Evolutionary conservation across 192 early-diverging fungal species (phyloP).

Genomic region (Entomortierella beljakovae): DNA sequence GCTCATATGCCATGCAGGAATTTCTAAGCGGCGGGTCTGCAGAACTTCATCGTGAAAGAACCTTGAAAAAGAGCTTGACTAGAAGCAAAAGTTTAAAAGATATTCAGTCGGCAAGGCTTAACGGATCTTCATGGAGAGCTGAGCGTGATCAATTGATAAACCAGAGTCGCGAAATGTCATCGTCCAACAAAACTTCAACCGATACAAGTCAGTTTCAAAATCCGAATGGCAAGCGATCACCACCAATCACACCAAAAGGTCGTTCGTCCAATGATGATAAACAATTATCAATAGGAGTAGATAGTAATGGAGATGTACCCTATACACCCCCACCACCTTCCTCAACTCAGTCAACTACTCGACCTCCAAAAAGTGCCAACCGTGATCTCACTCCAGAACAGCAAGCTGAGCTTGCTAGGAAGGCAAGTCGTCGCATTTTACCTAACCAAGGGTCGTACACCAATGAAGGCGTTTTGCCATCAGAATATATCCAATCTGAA

Average conservation of each 20-base stretch:
- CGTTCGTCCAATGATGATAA: conserved; percentile 18
- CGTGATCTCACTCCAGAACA: conserved; percentile 39
- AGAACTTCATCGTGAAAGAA: conserved; percentile 42
- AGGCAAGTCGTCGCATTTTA: conserved; percentile 49
- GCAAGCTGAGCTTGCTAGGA: conserved; percentile 44
- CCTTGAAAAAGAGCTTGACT: conserved; percentile 45
- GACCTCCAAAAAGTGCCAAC: conserved; percentile 23
- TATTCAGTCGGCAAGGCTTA: conserved; percentile 35
- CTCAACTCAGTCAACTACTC: not conserved
- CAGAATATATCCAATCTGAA: conserved; percentile 9
- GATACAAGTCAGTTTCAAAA: conserved; percentile 7
- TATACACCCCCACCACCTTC: conserved; percentile 48
- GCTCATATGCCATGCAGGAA: conserved; percentile 40
- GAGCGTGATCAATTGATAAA: conserved; percentile 39
- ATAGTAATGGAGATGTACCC: conserved; percentile 23
- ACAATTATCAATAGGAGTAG: conserved; percentile 1
- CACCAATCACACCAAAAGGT: conserved; percentile 27
- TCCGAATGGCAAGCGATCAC: conserved; percentile 17
- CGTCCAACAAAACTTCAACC: not conserved
- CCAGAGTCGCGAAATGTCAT: conserved; percentile 22
- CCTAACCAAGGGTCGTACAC: conserved; percentile 49
- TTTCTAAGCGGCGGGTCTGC: conserved; percentile 42
- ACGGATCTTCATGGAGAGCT: conserved; percentile 43
- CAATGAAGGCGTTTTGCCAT: conserved; percentile 33
- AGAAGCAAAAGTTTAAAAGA: conserved; percentile 52